Percentiles rank a stretch among this genome's conserved stretches.
Conservation (phyloP, 2,329 filamentous ascomycete genomes). For the Colletotrichum tropicicola region DNA sequence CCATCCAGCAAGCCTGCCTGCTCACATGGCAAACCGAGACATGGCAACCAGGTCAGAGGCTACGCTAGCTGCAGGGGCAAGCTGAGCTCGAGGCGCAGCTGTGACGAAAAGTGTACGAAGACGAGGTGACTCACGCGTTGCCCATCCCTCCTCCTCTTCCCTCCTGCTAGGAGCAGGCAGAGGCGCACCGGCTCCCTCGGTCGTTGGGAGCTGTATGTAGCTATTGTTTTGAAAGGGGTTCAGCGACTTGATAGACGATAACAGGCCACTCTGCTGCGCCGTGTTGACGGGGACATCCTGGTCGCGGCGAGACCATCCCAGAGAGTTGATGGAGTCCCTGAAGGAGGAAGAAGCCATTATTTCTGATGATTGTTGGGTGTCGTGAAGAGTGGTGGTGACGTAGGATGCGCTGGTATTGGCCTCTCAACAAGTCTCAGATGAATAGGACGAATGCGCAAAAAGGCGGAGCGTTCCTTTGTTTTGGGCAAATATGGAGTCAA, state of each 20-base stretch:
- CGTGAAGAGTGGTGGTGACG: constrained; percentile 7
- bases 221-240: constrained; percentile 90
- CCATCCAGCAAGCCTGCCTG: constrained; percentile 18
- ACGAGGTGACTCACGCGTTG: constrained; percentile 79
- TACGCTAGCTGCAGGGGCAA: constrained; percentile 56
- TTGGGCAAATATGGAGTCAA: constrained; percentile 6
- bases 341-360: constrained; percentile 89
- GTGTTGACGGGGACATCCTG: constrained; percentile 80
- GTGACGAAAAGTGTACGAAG: constrained; percentile 31
- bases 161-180: constrained; percentile 84
- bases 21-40: constrained; percentile 47
- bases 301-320: constrained; percentile 92
- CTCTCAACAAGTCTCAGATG: not conserved
- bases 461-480: not conserved
- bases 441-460: not conserved
- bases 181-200: constrained; percentile 83
- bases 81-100: constrained; percentile 27
- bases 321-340: constrained; percentile 91
- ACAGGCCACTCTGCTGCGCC: constrained; percentile 73
- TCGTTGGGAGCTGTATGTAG: constrained; percentile 90
- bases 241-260: constrained; percentile 82
- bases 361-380: not conserved
- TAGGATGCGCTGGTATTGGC: not conserved
- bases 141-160: constrained; percentile 95
- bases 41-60: constrained; percentile 50